Conservation (phyloP, 352 stramenopile genomes). For the Globisporangium cystogenes region DNA sequence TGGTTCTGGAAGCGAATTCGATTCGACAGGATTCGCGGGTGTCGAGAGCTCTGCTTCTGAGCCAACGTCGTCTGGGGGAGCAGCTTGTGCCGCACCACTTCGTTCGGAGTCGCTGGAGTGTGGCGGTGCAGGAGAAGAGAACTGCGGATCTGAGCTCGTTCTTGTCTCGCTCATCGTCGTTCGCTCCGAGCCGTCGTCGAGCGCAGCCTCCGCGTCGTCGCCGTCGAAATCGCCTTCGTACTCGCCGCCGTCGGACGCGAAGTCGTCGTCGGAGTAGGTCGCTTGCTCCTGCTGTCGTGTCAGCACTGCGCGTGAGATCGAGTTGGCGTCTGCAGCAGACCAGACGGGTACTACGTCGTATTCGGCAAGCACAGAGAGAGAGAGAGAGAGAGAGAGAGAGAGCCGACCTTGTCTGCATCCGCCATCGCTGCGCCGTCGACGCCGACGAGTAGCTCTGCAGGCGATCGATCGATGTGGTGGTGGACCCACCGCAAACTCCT, state of each 20-base stretch:
- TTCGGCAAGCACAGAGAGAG: too few species aligned
- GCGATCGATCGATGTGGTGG: too few species aligned
- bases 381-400: too few species aligned
- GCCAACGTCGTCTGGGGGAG: background rate
- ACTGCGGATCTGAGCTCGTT: background rate
- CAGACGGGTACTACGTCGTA: too few species aligned
- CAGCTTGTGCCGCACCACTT: background rate
- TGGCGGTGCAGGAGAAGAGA: background rate
- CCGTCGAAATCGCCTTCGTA: slow-evolving; percentile 21
- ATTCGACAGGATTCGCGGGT: background rate
- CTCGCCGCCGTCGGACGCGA: slow-evolving; percentile 20
- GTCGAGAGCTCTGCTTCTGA: background rate
- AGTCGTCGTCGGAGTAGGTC: slow-evolving; percentile 53
- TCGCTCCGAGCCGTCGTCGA: slow-evolving; percentile 3
- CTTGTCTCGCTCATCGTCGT: background rate
- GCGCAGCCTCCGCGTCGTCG: slow-evolving; percentile 16
- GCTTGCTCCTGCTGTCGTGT: slow-evolving; percentile 11
- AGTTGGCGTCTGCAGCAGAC: background rate
- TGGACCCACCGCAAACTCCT: too few species aligned
- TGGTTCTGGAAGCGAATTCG: background rate
- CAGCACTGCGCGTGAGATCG: background rate
- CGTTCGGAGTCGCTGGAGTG: background rate
- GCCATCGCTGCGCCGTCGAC: slow-evolving; percentile 12
- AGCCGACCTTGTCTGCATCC: slow-evolving; percentile 12
- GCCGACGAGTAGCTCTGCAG: background rate